Base-by-base conservation (phyloP, 192 early-diverging fungal species). In the Tieghemiomyces parasiticus region DNA sequence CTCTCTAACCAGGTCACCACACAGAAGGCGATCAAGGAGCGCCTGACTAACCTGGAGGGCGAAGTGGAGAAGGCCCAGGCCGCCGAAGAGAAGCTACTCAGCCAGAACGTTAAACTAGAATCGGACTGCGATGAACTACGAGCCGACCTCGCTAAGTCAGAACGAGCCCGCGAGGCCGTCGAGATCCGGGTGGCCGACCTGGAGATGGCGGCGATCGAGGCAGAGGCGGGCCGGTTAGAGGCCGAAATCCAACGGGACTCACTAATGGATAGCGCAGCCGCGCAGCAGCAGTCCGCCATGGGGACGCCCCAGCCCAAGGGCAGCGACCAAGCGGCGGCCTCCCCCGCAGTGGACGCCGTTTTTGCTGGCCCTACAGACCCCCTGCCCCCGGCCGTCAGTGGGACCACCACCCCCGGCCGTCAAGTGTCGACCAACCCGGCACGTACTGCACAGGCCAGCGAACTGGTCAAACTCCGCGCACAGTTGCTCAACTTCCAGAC, bases 201-300 rank as follows among this genome's bases (percentile, higher is more conserved):
- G 31, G 28, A 58, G n/a, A 12, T 58, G 30, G 35, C 55, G 14
- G 33, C 55, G 6, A 24, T 35, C 8, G 32, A 19, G 31, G 33
- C 34, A 3, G 55, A 58, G 35, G 55, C 16, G 13, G 22, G 19
- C 32, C 55, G 33, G 33, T n/a, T 58, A 4, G 55, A 58, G 35
- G 50, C 50, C 50, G 50, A 52, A 2, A 25, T 52, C 2, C 24
- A 52, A 25, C 50, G 30, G 6, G 50, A 52, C 26, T 0, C 24
- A 6, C 38, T 42, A 10, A 6, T 42, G 8, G 38, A 42, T 10
- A 42, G 16, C 38, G n/a, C n/a, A n/a, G n/a, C n/a, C n/a, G n/a
- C n/a, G n/a, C n/a, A n/a, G n/a, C n/a, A n/a, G n/a, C n/a, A n/a
- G n/a, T n/a, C n/a, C n/a, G n/a, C n/a, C n/a, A n/a, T n/a, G n/a